These are phyloP conservation scores for Pleurotus cornucopiae DNA, from an alignment of 768 basidiomycete genomes.

Conservation along the genomic window DNA sequence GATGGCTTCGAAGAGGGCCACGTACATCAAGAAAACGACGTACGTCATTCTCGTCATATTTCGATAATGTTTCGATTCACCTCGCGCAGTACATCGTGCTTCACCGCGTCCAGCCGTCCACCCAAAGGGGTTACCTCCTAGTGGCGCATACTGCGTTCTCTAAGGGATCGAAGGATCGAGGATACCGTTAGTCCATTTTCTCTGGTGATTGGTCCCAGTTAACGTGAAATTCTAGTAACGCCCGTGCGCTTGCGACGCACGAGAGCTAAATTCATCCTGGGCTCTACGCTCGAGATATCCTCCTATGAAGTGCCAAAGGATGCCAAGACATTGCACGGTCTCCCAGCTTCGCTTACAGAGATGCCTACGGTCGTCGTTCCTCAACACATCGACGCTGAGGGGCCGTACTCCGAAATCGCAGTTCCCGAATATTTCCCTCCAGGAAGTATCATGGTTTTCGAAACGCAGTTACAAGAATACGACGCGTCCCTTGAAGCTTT, in stretches of 20 bases:
- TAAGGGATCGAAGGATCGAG: conserved; percentile 79
- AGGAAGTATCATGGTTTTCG: conserved; percentile 90
- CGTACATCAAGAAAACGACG: conserved; percentile 95
- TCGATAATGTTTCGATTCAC: neutral
- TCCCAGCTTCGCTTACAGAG: conserved; percentile 65
- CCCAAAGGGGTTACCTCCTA: conserved; percentile 89
- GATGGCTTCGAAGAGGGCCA: conserved; percentile 87
- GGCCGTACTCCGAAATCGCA: conserved; percentile 70
- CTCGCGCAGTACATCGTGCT: conserved; percentile 79
- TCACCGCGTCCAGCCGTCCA: conserved; percentile 85
- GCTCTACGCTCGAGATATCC: conserved; percentile 66
- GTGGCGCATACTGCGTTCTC: conserved; percentile 90
- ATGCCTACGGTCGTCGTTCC: conserved; percentile 55
- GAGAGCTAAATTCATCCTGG: conserved; percentile 75
- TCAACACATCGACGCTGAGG: conserved; percentile 60
- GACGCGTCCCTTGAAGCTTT: conserved; percentile 69
- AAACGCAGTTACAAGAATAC: conserved; percentile 75
- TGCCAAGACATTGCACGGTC: conserved; percentile 56
- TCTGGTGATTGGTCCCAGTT: conserved; percentile 1
- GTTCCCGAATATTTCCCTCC: conserved; percentile 94
- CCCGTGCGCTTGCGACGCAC: conserved; percentile 83
- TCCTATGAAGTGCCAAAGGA: conserved; percentile 55
- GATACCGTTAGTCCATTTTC: conserved; percentile 55
- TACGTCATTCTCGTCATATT: conserved; percentile 33
- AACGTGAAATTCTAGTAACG: conserved; percentile 48